Evolutionary conservation across 306 rosid species (phyloP), one percentile per base, ranked within the genome.

Genomic region (Ochetophila trinervis): DNA sequence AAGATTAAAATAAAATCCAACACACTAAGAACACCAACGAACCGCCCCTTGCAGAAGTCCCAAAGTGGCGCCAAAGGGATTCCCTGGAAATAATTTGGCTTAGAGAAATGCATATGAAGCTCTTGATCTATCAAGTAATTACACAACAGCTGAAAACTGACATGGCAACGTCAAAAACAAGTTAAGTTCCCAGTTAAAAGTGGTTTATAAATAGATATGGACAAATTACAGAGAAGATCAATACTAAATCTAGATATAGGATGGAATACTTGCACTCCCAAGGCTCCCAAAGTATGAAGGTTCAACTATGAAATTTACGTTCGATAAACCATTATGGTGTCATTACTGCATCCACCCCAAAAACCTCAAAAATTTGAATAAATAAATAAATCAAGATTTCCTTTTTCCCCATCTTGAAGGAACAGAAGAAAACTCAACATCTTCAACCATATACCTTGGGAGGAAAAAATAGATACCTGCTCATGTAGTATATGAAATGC

Each of bases 1-100:
- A 94, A 79, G 66, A 94, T 94, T 74, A 94, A 85, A 73, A 94
- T 90, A 86, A 94, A 94, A 82, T 94, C 99, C 79, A 58, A 73
- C 61, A 91, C 97, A 68, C 95, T 90, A 51, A 94, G 96, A 80
- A 94, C 79, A 65, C 99, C 99, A 80, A 94, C 97, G 83, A 94
- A 90, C 71, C 80, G 92, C 48, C 96, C 96, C 78, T 60, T 86
- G 81, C 84, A 13, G 79, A 84, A 78, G 86, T 94, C 96, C 92
- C 97, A 94, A 65, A 94, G 97, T 61, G 99, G 99, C 67, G 99
- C 96, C 76, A 88, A 75, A 64, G 96, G 88, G 67, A 90, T 86
- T 66, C 96, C 99, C 97, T 94, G 85, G 12, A 74, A 77, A 71
- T 52, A 70, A 69, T 49, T 67, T 70, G 49, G 68, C 27, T 73